Percentiles rank a stretch among this genome's conserved stretches.
phyloP scores from a whole-genome alignment of 2,329 filamentous ascomycete species.

The Metarhizium anisopliae region DNA sequence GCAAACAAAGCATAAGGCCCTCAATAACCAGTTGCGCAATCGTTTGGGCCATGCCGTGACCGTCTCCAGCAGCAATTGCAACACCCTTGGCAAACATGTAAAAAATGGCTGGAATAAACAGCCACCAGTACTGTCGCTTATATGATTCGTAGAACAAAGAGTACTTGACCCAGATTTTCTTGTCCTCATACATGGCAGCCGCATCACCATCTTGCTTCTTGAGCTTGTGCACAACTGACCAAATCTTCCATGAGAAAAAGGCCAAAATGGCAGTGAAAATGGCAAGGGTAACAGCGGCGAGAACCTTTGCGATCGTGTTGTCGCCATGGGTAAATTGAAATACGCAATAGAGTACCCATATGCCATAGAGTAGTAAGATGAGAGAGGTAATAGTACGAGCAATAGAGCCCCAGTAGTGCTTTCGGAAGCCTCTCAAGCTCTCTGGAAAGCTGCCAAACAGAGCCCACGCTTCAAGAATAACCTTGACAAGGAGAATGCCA shows the following conservation, averaged over 20 bases:
- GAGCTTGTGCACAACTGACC: conserved; percentile 61
- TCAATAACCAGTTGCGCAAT: conserved; percentile 76
- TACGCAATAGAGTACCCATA: conserved; percentile 93
- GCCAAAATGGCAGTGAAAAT: conserved; percentile 73
- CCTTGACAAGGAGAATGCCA: conserved; percentile 80
- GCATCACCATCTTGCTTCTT: conserved; percentile 68
- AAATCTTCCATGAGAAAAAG: conserved; percentile 82
- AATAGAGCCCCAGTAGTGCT: conserved; percentile 93
- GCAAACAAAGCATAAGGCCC: conserved; percentile 63
- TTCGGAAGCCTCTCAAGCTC: conserved; percentile 72
- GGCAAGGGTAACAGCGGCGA: conserved; percentile 72
- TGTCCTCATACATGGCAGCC: conserved; percentile 72
- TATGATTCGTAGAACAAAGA: conserved; percentile 96
- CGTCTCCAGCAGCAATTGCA: conserved; percentile 75
- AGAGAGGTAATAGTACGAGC: conserved; percentile 82
- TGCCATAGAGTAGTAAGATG: conserved; percentile 83
- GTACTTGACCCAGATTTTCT: conserved; percentile 89
- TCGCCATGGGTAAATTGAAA: conserved; percentile 92
- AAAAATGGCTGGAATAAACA: conserved; percentile 80
- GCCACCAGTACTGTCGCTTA: conserved; percentile 93
- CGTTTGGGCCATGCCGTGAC: conserved; percentile 75
- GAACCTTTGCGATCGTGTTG: conserved; percentile 81
- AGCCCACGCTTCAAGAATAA: conserved; percentile 84
- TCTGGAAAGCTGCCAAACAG: conserved; percentile 82
- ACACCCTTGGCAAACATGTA: conserved; percentile 89